A percentile compares a stretch with the other conserved stretches of the same genome.
These are phyloP conservation scores for Coemansia sp. DNA, from an alignment of 192 early-diverging fungal genomes.

Conservation along the genomic window DNA sequence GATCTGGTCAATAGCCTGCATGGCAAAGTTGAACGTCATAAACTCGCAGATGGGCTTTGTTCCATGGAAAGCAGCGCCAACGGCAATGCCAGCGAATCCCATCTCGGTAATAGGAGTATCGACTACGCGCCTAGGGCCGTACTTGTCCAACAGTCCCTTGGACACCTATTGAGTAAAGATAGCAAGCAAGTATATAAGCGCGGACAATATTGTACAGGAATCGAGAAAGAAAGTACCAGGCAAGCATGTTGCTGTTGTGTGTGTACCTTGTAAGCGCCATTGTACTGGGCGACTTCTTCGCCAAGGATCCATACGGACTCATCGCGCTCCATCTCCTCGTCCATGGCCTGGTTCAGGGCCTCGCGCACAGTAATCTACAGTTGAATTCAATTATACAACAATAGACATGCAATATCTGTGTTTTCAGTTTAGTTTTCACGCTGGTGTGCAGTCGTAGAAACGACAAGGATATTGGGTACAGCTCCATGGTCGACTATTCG, in stretches of 20 bases:
- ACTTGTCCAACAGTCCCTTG: constrained; percentile 97
- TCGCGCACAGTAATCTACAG: constrained; percentile 94
- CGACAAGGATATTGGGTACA: not conserved
- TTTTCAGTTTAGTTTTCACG: not conserved
- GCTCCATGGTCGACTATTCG: not conserved
- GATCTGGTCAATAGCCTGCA: constrained; percentile 99
- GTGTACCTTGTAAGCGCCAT: constrained; percentile 97
- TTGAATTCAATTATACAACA: constrained; percentile 1
- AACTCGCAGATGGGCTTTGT: constrained; percentile 98
- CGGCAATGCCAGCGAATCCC: constrained; percentile 95
- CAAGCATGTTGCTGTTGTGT: not conserved
- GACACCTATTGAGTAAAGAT: constrained; percentile 71
- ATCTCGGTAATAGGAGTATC: constrained; percentile 99
- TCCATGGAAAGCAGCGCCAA: constrained; percentile 91
- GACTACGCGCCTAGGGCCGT: constrained; percentile 93
- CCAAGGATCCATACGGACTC: constrained; percentile 91
- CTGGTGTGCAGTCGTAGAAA: not conserved
- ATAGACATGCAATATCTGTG: not conserved
- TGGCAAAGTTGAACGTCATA: constrained; percentile 99
- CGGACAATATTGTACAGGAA: not conserved
- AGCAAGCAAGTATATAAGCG: not conserved
- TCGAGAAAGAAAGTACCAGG: not conserved
- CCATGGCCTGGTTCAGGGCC: constrained; percentile 94
- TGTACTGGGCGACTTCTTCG: constrained; percentile 99
- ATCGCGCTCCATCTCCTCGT: constrained; percentile 94